These are phyloP conservation scores for Erodium trifolium DNA, from an alignment of 441 rosid species.

Conservation along the genomic window DNA sequence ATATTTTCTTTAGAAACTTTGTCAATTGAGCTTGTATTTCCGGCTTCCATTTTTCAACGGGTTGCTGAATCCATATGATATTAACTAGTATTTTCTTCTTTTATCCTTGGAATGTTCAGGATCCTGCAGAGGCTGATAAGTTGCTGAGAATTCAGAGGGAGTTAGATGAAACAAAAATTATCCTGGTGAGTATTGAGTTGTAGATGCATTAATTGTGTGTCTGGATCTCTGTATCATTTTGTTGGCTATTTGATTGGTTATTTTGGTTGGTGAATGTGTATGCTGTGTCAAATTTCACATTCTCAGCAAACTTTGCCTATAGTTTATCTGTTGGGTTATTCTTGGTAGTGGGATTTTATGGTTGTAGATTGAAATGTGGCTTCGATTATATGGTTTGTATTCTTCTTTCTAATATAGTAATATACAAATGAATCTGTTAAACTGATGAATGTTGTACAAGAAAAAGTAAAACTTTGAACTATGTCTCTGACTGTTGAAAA, in stretches of 20 bases:
- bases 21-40: neutral
- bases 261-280: neutral
- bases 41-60: neutral
- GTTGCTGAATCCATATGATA: neutral
- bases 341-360: no score
- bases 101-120: conserved; percentile 38
- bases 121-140: conserved; percentile 97
- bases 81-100: neutral
- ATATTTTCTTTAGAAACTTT: neutral
- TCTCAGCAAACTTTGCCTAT: no score
- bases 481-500: no score
- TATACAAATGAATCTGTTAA: no score
- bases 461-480: no score
- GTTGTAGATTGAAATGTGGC: no score
- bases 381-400: no score
- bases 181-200: conserved; percentile 56
- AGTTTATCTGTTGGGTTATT: no score
- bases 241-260: neutral
- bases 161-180: conserved; percentile 94
- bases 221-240: conserved; percentile 1
- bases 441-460: no score
- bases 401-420: no score
- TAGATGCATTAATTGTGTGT: neutral
- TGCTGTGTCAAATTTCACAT: no score
- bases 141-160: conserved; percentile 92